These are phyloP conservation scores for Phanerochaete sordida DNA, from an alignment of 768 basidiomycete species.

Conservation along the genomic window DNA sequence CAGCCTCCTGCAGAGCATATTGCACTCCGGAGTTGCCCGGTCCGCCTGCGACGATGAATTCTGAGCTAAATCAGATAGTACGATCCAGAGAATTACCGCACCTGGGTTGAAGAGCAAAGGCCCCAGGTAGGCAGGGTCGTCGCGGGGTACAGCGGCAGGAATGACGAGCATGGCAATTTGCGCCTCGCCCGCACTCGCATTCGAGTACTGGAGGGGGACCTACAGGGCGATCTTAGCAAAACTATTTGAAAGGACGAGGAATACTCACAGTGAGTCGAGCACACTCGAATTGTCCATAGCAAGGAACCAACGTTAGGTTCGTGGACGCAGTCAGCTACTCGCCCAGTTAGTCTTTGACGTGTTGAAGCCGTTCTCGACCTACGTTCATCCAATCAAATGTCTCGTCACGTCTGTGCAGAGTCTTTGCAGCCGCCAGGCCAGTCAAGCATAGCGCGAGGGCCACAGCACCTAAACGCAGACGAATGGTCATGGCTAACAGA, in stretches of 20 bases:
- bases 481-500: too few relatives aligned
- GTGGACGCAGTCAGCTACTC: not conserved
- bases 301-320: conserved; percentile 4
- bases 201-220: conserved; percentile 31
- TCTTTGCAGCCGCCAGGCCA: too few relatives aligned
- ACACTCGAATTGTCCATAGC: conserved; percentile 9
- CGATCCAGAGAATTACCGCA: too few relatives aligned
- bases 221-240: too few relatives aligned
- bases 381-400: too few relatives aligned
- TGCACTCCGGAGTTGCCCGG: conserved; percentile 25
- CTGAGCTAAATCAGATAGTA: too few relatives aligned
- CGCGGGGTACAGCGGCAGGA: conserved; percentile 16
- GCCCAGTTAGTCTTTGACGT: not conserved
- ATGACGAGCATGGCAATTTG: conserved; percentile 27
- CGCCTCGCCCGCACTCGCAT: conserved; percentile 24
- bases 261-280: conserved; percentile 22
- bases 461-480: too few relatives aligned
- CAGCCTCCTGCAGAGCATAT: conserved; percentile 5
- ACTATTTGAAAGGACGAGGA: conserved; percentile 15
- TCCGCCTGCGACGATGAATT: too few relatives aligned
- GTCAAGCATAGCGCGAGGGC: too few relatives aligned
- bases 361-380: too few relatives aligned
- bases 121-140: conserved; percentile 21
- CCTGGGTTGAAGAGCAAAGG: conserved; percentile 31
- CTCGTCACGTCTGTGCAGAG: too few relatives aligned